Base-by-base conservation (phyloP, 2,329 filamentous ascomycete genomes). In the Helminthosporium solani region DNA sequence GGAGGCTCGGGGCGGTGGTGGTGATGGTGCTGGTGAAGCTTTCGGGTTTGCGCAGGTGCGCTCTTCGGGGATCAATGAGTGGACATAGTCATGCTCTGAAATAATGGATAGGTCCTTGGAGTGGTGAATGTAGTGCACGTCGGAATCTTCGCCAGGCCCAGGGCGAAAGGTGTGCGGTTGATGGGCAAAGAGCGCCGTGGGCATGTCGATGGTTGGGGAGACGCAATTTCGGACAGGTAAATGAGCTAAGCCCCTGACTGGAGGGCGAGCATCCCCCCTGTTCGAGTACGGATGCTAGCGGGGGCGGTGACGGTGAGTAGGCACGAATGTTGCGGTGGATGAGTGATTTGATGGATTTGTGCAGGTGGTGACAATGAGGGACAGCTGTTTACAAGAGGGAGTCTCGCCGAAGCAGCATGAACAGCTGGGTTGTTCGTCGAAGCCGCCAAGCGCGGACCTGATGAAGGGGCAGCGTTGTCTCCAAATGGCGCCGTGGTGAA, bases 81-180 rank as follows among this genome's bases (percentile, higher is more conserved):
- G 58, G 57, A 58, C 58, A 54, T 67, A 68, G 49, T 64, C 65
- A 57, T 67, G 62, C 56, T 66, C 68, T 34, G 63, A 62, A 41
- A 70, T 60, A 35, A 67, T 63, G 48, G 65, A 65, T 38, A 70
- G 63, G 40, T 52, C 52, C n/a, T 54, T 47, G 30, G 46, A 44
- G 43, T 48, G 53, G 51, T 58, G 52, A 53, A 56, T 50, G 49
- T 57, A 57, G 56, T 58, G 52, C 53, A 50, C 33, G 50, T 53
- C 53, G 42, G 33, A 39, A 53, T 51, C 49, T 46, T 53, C 52
- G 21, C 36, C 49, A 33, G 30, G 37, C 27, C 36, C 45, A 27
- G 41, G 37, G 41, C 41, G 47, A 36, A 50, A 50, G 16, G 42
- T 27, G 42, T 56, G 50, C 35, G 55, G 57, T 43, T 63, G 60